phyloP scores from a whole-genome alignment of 352 stramenopile genomes.

The Phytophthora cactorum region DNA sequence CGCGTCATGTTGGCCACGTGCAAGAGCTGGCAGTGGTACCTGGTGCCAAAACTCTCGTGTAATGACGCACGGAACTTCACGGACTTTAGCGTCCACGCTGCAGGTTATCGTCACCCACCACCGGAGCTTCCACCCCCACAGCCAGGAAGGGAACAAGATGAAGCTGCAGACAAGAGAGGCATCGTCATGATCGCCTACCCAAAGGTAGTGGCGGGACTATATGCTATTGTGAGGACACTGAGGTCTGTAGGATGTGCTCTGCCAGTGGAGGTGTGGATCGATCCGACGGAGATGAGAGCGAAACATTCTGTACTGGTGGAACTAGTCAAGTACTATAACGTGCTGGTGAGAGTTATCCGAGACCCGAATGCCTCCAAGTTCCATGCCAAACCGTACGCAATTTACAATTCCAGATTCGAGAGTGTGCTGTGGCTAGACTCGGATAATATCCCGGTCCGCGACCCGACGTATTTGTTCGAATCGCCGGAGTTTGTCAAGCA shows the following conservation, averaged over 20 bases:
- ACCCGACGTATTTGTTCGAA: constrained; percentile 87
- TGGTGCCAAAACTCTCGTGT: constrained; percentile 64
- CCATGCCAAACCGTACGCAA: constrained; percentile 77
- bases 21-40: constrained; percentile 68
- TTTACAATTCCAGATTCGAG: constrained; percentile 81
- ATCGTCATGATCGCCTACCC: constrained; percentile 79
- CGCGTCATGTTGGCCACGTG: constrained; percentile 79
- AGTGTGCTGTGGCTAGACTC: constrained; percentile 83
- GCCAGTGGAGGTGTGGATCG: constrained; percentile 73
- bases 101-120: constrained; percentile 44
- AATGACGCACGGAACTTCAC: constrained; percentile 65
- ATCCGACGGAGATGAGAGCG: constrained; percentile 54
- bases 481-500: constrained; percentile 59
- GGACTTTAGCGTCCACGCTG: constrained; percentile 69
- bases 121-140: constrained; percentile 25
- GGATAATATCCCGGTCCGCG: constrained; percentile 78
- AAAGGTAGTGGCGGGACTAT: constrained; percentile 69
- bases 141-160: constrained; percentile 9
- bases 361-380: constrained; percentile 75
- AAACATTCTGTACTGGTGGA: constrained; percentile 67
- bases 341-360: constrained; percentile 61
- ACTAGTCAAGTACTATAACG: constrained; percentile 58
- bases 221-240: constrained; percentile 72
- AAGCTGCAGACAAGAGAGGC: constrained; percentile 37
- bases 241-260: constrained; percentile 49